Conservation (phyloP, 2,329 filamentous ascomycete genomes). For the Falciphora oryzae region DNA sequence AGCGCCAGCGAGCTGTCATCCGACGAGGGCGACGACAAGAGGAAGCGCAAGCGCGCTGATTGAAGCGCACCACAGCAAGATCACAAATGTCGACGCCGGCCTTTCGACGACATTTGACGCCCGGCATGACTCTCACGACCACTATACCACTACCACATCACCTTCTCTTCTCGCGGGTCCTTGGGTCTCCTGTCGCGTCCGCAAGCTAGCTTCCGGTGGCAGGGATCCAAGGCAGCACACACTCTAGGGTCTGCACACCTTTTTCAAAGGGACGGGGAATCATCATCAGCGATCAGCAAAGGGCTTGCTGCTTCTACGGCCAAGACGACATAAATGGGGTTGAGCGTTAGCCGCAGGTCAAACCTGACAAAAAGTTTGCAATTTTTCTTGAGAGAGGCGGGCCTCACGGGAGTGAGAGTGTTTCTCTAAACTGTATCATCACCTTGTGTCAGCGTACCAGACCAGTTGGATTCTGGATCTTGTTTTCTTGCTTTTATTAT, state of each 20-base stretch:
- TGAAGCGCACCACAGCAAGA: slow-evolving; percentile 3
- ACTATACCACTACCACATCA: slow-evolving; percentile 6
- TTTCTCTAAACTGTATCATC: not conserved
- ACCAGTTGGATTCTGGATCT: slow-evolving; percentile 1
- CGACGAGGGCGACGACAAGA: slow-evolving; percentile 43
- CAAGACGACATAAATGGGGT: not conserved
- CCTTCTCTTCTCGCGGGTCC: slow-evolving; percentile 4
- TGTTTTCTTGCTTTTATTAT: slow-evolving; percentile 1
- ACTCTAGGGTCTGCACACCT: not conserved
- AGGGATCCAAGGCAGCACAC: not conserved
- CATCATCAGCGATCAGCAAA: slow-evolving; percentile 1
- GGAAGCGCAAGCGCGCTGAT: slow-evolving; percentile 64
- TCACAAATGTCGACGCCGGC: slow-evolving; percentile 10
- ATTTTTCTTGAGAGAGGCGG: not conserved
- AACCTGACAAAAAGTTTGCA: not conserved
- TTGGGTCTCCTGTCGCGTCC: not conserved
- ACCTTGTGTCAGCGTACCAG: not conserved
- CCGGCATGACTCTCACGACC: slow-evolving; percentile 30
- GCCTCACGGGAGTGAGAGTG: not conserved
- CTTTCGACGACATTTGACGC: slow-evolving; percentile 25
- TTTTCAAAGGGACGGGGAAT: not conserved
- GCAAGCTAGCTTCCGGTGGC: not conserved
- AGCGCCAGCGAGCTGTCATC: slow-evolving; percentile 55
- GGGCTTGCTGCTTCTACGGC: not conserved
- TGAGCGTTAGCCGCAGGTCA: not conserved